phyloP scores from a whole-genome alignment of 768 basidiomycete genomes.

The Lenzites betulinus region DNA sequence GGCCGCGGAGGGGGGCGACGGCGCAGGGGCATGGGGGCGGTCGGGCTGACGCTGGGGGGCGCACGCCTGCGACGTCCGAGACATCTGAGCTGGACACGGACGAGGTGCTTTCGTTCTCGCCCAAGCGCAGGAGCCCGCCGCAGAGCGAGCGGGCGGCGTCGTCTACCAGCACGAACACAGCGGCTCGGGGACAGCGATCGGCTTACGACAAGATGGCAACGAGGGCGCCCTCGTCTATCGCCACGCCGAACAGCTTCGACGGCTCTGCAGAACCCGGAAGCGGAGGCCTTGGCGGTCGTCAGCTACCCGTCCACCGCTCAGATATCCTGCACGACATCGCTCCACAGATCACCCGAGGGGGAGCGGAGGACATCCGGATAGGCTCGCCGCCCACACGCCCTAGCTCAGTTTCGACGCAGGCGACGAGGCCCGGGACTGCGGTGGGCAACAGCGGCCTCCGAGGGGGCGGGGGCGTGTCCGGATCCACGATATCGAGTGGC shows the following conservation, averaged over 20 bases:
- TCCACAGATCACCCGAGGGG: constrained; percentile 2
- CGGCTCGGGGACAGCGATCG: background rate
- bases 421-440: too few relatives aligned
- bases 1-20: constrained; percentile 12
- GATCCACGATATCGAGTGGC: too few relatives aligned
- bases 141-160: too few relatives aligned
- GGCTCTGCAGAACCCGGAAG: background rate
- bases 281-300: background rate
- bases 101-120: constrained; percentile 71
- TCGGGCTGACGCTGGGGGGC: constrained; percentile 18
- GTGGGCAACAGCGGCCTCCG: too few relatives aligned
- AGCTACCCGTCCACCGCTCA: background rate
- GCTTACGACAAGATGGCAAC: background rate
- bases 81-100: constrained; percentile 55
- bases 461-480: too few relatives aligned
- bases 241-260: too few relatives aligned
- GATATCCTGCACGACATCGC: constrained; percentile 17
- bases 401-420: background rate
- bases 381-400: constrained; percentile 13
- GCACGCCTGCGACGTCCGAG: constrained; percentile 43
- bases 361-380: background rate
- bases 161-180: constrained; percentile 25
- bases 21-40: background rate
- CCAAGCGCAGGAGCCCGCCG: constrained; percentile 46
- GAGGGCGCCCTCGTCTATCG: too few relatives aligned